Base-by-base conservation (phyloP, 495 filamentous ascomycete species). In the Tuber melanosporum region DNA sequence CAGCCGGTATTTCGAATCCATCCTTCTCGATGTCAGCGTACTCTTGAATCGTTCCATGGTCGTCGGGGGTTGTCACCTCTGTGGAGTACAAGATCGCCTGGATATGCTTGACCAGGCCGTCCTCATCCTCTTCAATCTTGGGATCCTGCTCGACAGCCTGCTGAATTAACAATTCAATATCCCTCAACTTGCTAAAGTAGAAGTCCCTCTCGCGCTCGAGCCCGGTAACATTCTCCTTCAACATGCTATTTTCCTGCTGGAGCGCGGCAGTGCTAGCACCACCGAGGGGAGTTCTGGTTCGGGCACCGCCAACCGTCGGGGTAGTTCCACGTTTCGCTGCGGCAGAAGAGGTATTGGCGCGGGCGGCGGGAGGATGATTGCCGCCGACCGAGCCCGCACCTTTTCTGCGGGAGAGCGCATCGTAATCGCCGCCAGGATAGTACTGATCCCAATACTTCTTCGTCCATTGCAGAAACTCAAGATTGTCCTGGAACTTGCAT, bases 401-500 rank as follows among this genome's bases (percentile, higher is more conserved):
- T 86, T 96, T 97, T 84, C 95, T 89, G 78, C 95, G 90, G 71
- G 86, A 86, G 39, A 97, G 87, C 15, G 95, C 93, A 85, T 99
- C 95, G 86, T 99, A 99, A 78, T 98, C 95, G 73, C 93, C 93
- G 70, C 95, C 95, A 14, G 95, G 94, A 84, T 91, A 99, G 88
- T 98, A 94, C 83, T 97, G 94, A 83, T 99, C 96, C 95, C 95
- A 99, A 86, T 93, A 97, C 79, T 88, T 87, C 89, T 98, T 98
- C 73, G 89, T 91, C 93, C 93, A 99, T 87, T 99, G 95, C 47
- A 99, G 89, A 85, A 98, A 99, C 83, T 98, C 96, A 77, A 99
- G 93, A 87, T 99, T 99, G 84, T 99, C 95, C 86, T 99, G 95
- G 93, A 99, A 98, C 87, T 96, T 97, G 88, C 95, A 99, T 86